Evolutionary conservation across 176 grass and related monocot species (phyloP), one percentile per base, ranked within the genome.

Genomic region (Musa beccarii): DNA sequence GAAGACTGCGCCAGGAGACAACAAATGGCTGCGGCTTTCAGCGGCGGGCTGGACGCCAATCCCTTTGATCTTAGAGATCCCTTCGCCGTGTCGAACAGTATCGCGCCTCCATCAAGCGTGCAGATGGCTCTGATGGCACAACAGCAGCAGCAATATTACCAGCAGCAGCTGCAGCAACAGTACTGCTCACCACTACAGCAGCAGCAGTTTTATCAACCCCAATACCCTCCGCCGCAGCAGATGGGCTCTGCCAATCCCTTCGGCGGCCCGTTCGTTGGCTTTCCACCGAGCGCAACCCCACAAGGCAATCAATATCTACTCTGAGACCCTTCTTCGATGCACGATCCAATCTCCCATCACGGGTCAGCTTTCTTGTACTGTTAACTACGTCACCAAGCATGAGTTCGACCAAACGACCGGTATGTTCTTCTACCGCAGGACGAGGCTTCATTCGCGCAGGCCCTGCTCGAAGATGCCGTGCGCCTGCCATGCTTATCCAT

Each of bases 1-100:
- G 91, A 99, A 92, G 91, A 99, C 49, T 74, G 86, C 12, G n/a
- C 91, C 43, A 99, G 90, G 62, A 79, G 86, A 67, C 95, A 88
- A 53, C 91, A 92, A 76, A 92, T 99, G 55, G 83, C 80, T 7
- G 77, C 86, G 14, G 86, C 62, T 15, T 86, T 71, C 53, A 88
- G 88, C 76, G 77, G 53, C 13, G 72, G 83, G 56, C 7, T 85
- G 26, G 77, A 76, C 0, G 79, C 81, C 3, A 89, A 99, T 66
- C 86, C 95, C 5, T 94, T 92, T n/a, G 79, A 83, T 43, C 14
- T 81, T 24, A 81, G 74, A 2, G 88, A 89, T 78, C 91, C 95
- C 9, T 99, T 99, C 72, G 65, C 90, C 53, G 81, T 89, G 91
- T 94, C 95, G 17, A 88, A 63, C 29, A 75, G 69, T 74, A 84